These are phyloP conservation scores for Dryadomyces quercus-mongolicae DNA, from an alignment of 2,329 filamentous ascomycete genomes.

Conservation along the genomic window DNA sequence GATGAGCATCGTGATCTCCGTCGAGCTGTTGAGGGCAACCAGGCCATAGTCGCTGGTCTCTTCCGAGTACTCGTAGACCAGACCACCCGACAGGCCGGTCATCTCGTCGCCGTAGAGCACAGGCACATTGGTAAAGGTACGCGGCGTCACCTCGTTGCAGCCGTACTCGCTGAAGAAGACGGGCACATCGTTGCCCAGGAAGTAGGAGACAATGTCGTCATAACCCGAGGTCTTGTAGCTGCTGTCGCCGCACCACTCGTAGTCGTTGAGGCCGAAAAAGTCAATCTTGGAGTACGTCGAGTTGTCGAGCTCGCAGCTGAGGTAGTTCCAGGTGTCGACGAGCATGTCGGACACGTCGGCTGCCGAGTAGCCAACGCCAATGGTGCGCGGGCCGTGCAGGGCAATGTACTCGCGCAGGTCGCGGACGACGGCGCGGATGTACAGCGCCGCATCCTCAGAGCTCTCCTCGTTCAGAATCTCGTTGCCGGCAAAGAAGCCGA, in stretches of 20 bases:
- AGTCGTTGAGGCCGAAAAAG: constrained; percentile 67
- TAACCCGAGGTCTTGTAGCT: constrained; percentile 42
- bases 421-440: constrained; percentile 66
- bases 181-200: constrained; percentile 52
- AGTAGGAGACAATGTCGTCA: constrained; percentile 45
- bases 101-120: constrained; percentile 58
- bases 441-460: constrained; percentile 56
- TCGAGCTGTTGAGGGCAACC: constrained; percentile 4
- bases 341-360: constrained; percentile 64
- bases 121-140: constrained; percentile 59
- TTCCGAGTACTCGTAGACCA: constrained; percentile 66
- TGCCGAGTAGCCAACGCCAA: constrained; percentile 77
- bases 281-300: constrained; percentile 42
- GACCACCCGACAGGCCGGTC: constrained; percentile 53
- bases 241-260: constrained; percentile 48
- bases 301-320: constrained; percentile 59
- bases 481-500: constrained; percentile 79
- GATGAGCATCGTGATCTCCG: constrained; percentile 2
- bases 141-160: constrained; percentile 55
- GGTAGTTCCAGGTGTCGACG: constrained; percentile 59
- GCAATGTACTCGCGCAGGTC: constrained; percentile 74
- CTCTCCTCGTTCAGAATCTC: constrained; percentile 60
- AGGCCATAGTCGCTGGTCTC: constrained; percentile 45
- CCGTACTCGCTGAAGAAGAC: constrained; percentile 70
- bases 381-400: constrained; percentile 61